Percentiles rank a stretch among this genome's conserved stretches.
Conservation (phyloP, 805 yeast species). For the Brettanomyces sp. region DNA sequence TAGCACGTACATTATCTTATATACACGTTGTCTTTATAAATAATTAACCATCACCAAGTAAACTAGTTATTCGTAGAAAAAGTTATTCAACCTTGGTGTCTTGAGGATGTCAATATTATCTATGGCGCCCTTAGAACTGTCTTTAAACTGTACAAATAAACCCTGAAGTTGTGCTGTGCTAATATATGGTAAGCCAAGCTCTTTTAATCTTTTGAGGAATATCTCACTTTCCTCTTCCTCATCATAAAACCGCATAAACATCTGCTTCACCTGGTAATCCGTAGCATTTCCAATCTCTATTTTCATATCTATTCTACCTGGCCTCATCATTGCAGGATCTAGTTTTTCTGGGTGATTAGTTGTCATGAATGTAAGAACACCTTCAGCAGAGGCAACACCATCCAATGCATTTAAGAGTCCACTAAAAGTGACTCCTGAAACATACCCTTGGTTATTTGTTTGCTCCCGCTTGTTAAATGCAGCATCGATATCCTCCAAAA, state of each 20-base stretch:
- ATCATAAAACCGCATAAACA: conserved; percentile 82
- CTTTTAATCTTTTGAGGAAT: conserved; percentile 37
- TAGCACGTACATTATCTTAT: too few relatives aligned
- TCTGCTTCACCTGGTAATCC: conserved; percentile 61
- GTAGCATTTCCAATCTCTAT: conserved; percentile 82
- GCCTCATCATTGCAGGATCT: conserved; percentile 89
- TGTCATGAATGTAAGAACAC: conserved; percentile 94
- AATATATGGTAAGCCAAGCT: conserved; percentile 43
- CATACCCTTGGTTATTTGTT: conserved; percentile 64
- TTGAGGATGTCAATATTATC: conserved; percentile 45
- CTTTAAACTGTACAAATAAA: conserved; percentile 83
- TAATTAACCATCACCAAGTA: not conserved
- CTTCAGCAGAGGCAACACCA: conserved; percentile 97
- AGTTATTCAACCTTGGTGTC: conserved; percentile 24
- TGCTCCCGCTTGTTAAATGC: conserved; percentile 83
- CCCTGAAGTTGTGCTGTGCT: conserved; percentile 96
- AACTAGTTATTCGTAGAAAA: conserved; percentile 20
- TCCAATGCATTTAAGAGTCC: conserved; percentile 90
- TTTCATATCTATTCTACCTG: conserved; percentile 88
- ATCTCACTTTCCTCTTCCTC: conserved; percentile 43
- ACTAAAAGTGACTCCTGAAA: conserved; percentile 88
- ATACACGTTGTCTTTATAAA: too few relatives aligned
- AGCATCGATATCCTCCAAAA: conserved; percentile 91
- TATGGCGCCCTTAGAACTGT: conserved; percentile 69
- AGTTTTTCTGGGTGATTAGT: conserved; percentile 93